Evolutionary conservation across 2,329 filamentous ascomycete genomes (phyloP), one percentile per base, ranked within the genome.

Genomic region (Neospermospora avenae): DNA sequence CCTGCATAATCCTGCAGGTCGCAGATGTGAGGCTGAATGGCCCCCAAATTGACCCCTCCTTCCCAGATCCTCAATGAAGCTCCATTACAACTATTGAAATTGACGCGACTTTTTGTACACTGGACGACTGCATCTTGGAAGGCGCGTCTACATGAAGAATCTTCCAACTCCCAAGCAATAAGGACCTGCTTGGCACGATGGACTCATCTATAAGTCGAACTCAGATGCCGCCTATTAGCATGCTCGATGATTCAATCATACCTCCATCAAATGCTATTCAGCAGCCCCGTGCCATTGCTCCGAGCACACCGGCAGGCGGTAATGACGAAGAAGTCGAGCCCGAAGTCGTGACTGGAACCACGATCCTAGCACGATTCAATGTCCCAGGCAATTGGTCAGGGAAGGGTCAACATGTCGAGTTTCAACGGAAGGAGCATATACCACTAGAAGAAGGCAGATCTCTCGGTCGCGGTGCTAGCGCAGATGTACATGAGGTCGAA

Each of bases 391-490:
- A 53, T 39, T 53, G 49, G 49, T 53, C 49, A 7, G 49, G 34
- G 20, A 53, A 53, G n/a, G 49, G 49, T 3, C 49, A 53, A 16
- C 49, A 53, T 53, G 49, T 53, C 11, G 37, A 53, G 11, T 53
- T 53, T 20, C 18, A 31, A 14, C 31, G 34, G 18, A 41, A 53
- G 10, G 49, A 53, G 39, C 31, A 37, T 13, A 53, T 53, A 24
- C 49, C 49, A 14, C 18, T 53, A 24, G 49, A 53, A 25, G 34
- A 53, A 39, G 49, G 49, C 0, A 18, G 3, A 16, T 39, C 34
- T 3, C 37, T 53, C 11, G 49, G 49, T 53, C 31, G 34, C 5
- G 49, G 49, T n/a, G 31, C 49, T 1, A 53, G 49, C 14, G 49
- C 49, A 39, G 34, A 53, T 24, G 49, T 53, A 1, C 34, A 53